A percentile compares a stretch with the other conserved stretches of the same genome.
phyloP scores from a whole-genome alignment of 495 filamentous ascomycete genomes.

The Rhizodiscina lignyota region DNA sequence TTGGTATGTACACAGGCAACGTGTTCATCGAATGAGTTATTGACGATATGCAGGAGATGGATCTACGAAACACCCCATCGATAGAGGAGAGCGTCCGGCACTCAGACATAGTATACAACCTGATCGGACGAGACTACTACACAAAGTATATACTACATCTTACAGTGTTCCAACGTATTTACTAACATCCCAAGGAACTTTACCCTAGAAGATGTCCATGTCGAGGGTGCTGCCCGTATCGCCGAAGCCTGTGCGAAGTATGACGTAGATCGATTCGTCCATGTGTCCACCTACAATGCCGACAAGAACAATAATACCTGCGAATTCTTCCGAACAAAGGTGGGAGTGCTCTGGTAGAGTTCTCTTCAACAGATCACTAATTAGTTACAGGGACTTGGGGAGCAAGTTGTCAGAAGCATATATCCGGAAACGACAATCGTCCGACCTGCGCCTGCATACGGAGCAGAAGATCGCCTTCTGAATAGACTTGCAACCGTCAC shows the following conservation, averaged over 20 bases:
- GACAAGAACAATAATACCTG: constrained; percentile 59
- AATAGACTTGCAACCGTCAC: constrained; percentile 61
- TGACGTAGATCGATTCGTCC: constrained; percentile 91
- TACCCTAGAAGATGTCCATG: constrained; percentile 76
- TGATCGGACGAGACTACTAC: constrained; percentile 82
- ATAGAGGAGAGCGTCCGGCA: constrained; percentile 95
- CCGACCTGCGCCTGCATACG: constrained; percentile 83
- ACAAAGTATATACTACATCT: constrained; percentile 64
- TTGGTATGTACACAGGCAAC: constrained; percentile 32
- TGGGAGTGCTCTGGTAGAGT: constrained; percentile 13
- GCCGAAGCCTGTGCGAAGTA: constrained; percentile 95
- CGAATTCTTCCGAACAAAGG: constrained; percentile 87
- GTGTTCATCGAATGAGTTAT: neutral
- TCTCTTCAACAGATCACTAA: neutral
- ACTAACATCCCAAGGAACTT: constrained; percentile 54
- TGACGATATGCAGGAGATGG: constrained; percentile 55
- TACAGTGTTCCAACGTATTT: neutral
- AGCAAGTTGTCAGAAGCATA: constrained; percentile 71
- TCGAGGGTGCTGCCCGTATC: constrained; percentile 90
- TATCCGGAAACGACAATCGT: constrained; percentile 98
- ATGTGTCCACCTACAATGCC: constrained; percentile 91
- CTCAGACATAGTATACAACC: constrained; percentile 93
- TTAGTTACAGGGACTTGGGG: constrained; percentile 45
- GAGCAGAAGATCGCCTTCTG: constrained; percentile 84
- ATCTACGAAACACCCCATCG: constrained; percentile 85